A percentile compares a stretch with the other conserved stretches of the same genome.
Conservation (phyloP, 495 filamentous ascomycete genomes). For the Hypoxylon intermedium region DNA sequence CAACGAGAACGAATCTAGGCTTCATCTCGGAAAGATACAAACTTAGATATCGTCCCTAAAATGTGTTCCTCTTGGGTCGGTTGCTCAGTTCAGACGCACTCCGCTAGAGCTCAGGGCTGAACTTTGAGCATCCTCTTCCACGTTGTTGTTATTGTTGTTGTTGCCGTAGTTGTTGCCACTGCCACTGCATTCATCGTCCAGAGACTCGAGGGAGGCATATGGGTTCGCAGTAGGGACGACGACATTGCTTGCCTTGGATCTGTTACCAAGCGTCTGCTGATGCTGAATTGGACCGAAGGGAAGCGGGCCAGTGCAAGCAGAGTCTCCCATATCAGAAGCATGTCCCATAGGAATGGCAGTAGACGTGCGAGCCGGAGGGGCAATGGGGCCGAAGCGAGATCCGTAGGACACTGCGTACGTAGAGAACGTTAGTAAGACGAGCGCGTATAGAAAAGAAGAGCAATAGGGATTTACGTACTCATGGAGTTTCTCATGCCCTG, state of each 20-base stretch:
- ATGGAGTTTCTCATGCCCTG: constrained; percentile 3
- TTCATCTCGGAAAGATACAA: no score
- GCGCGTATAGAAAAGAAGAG: neutral
- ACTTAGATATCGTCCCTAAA: neutral
- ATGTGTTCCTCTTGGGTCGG: neutral
- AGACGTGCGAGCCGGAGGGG: constrained; percentile 17
- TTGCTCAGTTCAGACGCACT: constrained; percentile 9
- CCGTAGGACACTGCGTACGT: constrained; percentile 14
- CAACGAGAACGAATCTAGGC: no score
- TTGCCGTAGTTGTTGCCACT: no score
- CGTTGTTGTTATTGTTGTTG: neutral
- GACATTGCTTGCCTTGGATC: neutral
- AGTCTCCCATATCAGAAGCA: neutral
- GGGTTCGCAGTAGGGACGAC: constrained; percentile 11
- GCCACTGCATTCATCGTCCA: neutral
- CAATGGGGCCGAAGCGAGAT: constrained; percentile 37
- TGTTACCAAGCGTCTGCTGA: neutral
- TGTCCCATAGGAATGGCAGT: neutral
- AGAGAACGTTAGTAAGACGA: constrained; percentile 5
- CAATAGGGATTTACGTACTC: constrained; percentile 1
- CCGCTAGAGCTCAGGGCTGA: constrained; percentile 6
- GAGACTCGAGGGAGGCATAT: constrained; percentile 25
- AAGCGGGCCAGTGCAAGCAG: neutral
- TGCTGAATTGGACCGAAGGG: neutral
- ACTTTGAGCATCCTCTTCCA: neutral